Base-by-base conservation (phyloP, 495 filamentous ascomycete species). In the Tuber melanosporum region DNA sequence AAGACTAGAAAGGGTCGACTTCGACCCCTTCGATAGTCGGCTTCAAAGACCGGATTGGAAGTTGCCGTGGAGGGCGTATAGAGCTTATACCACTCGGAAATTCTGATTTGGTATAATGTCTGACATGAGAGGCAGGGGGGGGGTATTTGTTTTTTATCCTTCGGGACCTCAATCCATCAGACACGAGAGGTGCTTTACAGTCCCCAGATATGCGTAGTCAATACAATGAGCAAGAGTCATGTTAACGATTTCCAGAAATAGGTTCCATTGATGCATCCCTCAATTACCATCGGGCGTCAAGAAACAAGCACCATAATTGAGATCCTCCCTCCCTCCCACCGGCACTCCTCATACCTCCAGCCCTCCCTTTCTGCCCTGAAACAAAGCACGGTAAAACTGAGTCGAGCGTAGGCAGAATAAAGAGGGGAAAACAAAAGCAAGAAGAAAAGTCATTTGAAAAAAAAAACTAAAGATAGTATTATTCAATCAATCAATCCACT, bases 21-120 rank as follows among this genome's bases (percentile, higher is more conserved):
- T 99, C 80, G 92, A 99, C 84, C 87, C 93, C 20, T 94, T 94
- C 79, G 83, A 85, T 77, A 89, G 84, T 80, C 90, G 88, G 82
- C 83, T 91, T 84, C 90, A 88, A 83, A 86, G 86, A 42, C 88
- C 89, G 62, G 92, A 93, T 76, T 99, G 95, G 95, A 92, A 88
- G 82, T 86, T 98, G 69, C 95, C 95, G 8, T 98, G 91, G 91
- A 91, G 89, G 76, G 87, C 94, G 39, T 99, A 93, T 85, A 88
- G 89, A 85, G 92, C 92, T 0, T 90, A 88, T 73, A 87, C 85
- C 73, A 87, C 87, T 14, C 87, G 88, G 82, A 88, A 86, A 78
- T 88, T 95, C 42, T 92, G 81, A 39, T 70, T 42, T 70, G 57
- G 12, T 36, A 36, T 66, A 66, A 66, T 32, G 14, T 6, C 14